Percentiles rank a stretch among this genome's conserved stretches.
These are phyloP conservation scores for Dorcoceras hygrometricum DNA, from an alignment of 257 asterid species.

Conservation along the genomic window DNA sequence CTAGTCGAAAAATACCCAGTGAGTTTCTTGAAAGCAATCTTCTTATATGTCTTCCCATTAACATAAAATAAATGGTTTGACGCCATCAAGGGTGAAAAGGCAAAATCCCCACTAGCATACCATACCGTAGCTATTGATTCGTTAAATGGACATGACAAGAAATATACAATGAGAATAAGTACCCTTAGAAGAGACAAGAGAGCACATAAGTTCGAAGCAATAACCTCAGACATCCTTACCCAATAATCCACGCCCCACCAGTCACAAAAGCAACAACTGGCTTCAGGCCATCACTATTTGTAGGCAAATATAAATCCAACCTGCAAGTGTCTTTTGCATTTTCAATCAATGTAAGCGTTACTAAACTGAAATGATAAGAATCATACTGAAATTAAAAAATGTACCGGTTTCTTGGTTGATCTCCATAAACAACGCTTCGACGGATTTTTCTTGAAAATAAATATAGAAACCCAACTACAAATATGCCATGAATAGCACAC, in stretches of 20 bases:
- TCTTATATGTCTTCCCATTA: too few relatives aligned
- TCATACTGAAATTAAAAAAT: neutral
- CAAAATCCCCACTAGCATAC: too few relatives aligned
- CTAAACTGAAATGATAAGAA: slow-evolving; percentile 10
- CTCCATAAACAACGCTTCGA: slow-evolving; percentile 83
- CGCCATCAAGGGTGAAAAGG: too few relatives aligned
- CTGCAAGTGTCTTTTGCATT: slow-evolving; percentile 44
- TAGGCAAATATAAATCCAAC: slow-evolving; percentile 91
- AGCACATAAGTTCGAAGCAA: neutral
- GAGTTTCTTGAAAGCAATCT: too few relatives aligned
- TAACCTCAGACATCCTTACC: slow-evolving; percentile 48
- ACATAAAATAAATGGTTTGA: too few relatives aligned
- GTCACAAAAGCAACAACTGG: slow-evolving; percentile 93
- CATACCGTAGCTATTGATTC: too few relatives aligned
- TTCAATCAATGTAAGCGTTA: slow-evolving; percentile 11
- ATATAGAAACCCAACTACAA: slow-evolving; percentile 75
- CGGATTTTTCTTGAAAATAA: slow-evolving; percentile 76
- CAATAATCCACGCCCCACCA: slow-evolving; percentile 99
- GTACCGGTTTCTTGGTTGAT: slow-evolving; percentile 90
- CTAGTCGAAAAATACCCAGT: too few relatives aligned
- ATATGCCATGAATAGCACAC: too few relatives aligned
- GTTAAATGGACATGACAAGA: too few relatives aligned
- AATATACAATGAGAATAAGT: neutral
- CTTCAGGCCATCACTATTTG: slow-evolving; percentile 47
- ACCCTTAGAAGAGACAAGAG: too few relatives aligned